Evolutionary conservation across 2,329 filamentous ascomycete species (phyloP), one percentile per base, ranked within the genome.

Genomic region (Hypoxylon sp.): DNA sequence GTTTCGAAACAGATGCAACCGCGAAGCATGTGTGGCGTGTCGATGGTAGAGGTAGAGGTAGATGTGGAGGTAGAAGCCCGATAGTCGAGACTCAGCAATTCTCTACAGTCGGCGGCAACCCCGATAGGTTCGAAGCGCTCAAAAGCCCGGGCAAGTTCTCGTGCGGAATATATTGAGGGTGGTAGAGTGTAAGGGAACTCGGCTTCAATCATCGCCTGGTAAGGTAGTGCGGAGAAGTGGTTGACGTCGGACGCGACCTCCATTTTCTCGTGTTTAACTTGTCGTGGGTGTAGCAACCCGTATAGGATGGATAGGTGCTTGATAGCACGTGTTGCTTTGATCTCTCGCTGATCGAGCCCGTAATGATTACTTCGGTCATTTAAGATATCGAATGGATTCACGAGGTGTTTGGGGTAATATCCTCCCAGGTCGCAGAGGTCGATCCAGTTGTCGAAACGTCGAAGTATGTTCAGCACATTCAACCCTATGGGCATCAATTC

Each of bases 361-460:
- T 1, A 10, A 13, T 51, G 33, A 6, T 9, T 9, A 14, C 3
- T 22, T 11, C 5, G 14, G 35, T 26, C 9, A 10, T 13, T 2
- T 11, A 51, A 42, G 3, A 10, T 26, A 1, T 26, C n/a, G 4
- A 37, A 22, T 3, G 33, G 33, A 4, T 54, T 13, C 19, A 26
- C 11, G 51, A 22, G 29, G 10, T 14, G 6, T 2, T 53, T 24
- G 17, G 11, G 31, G 33, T 14, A 8, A 6, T 37, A 44, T 44
- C 10, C 39, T 22, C 17, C 39, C 3, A 44, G 17, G 5, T 8
- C 29, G 17, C 17, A 55, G 9, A 69, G 42, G 53, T 63, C 59
- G 22, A 68, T 46, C 66, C 66, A 64, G 35, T 55, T 17, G 9
- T 59, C 33, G 35, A 71, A 66, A n/a, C 39, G 24, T 9, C 29